Evolutionary conservation across 441 rosid species (phyloP).

Genomic region (Raphanus hybrid): DNA sequence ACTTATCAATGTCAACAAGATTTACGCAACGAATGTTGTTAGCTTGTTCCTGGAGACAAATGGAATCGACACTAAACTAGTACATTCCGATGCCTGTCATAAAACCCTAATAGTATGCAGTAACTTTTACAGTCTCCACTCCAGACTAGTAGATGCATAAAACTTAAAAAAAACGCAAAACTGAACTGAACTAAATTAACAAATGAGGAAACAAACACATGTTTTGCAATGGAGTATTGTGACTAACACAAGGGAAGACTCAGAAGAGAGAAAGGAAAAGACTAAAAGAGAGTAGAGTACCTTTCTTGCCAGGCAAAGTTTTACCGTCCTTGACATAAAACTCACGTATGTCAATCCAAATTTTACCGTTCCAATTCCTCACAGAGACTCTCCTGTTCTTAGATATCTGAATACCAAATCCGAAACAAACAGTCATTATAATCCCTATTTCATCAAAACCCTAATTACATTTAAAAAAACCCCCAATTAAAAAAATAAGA

Average conservation of each 20-base stretch:
- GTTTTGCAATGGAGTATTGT: no score
- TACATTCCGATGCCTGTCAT: not conserved
- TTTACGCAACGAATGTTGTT: not conserved
- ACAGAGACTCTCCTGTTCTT: no score
- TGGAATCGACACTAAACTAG: not conserved
- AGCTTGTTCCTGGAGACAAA: not conserved
- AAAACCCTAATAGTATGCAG: not conserved
- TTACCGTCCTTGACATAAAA: slow-evolving; percentile 88
- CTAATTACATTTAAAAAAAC: no score
- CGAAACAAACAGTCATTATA: not conserved
- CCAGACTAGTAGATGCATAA: not conserved
- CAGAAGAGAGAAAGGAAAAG: not conserved
- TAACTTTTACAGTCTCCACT: not conserved
- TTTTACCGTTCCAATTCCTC: slow-evolving; percentile 37
- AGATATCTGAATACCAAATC: no score
- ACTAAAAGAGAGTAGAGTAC: not conserved
- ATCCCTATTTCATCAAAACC: slow-evolving; percentile 23
- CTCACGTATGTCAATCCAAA: slow-evolving; percentile 92
- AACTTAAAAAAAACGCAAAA: no score
- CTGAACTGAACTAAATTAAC: no score
- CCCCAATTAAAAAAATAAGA: no score
- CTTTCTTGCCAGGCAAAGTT: slow-evolving; percentile 83
- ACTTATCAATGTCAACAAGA: slow-evolving; percentile 17
- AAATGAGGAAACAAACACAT: no score
- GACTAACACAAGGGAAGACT: not conserved